A percentile compares a stretch with the other conserved stretches of the same genome.
These are phyloP conservation scores for Neurospora sp. DNA, from an alignment of 495 filamentous ascomycete genomes.

Conservation along the genomic window DNA sequence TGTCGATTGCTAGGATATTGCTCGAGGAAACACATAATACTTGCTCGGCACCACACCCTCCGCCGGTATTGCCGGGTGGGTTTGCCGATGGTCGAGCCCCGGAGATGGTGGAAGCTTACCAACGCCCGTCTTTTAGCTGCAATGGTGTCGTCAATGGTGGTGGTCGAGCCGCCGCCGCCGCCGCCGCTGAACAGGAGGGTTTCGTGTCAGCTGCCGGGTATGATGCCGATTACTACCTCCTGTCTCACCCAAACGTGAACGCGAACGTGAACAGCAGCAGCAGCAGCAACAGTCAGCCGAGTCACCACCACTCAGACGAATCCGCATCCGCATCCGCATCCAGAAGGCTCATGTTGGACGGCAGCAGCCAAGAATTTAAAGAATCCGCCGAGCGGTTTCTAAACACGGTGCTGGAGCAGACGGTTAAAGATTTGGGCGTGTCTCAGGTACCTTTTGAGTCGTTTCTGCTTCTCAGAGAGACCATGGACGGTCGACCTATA, in stretches of 20 bases:
- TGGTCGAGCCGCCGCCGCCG: neutral
- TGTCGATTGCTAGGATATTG: conserved; percentile 2
- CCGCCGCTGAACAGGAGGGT: neutral
- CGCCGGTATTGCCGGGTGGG: neutral
- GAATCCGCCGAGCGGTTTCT: conserved; percentile 7
- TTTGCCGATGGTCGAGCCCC: neutral
- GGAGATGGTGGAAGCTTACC: neutral
- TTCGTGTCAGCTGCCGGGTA: neutral
- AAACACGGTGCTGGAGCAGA: conserved; percentile 3
- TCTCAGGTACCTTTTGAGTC: neutral
- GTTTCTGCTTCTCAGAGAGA: neutral
- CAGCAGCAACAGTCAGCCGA: neutral
- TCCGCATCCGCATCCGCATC: neutral
- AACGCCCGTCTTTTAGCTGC: neutral
- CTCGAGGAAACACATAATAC: neutral
- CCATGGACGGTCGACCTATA: neutral
- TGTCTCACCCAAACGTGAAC: neutral
- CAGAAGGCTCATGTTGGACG: neutral
- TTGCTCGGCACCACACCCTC: neutral
- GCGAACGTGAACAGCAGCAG: neutral
- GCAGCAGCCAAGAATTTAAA: neutral
- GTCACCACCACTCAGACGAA: neutral
- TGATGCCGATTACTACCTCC: neutral
- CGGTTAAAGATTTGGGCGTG: conserved; percentile 3
- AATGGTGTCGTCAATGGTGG: neutral